Evolutionary conservation across 192 early-diverging fungal species (phyloP).

Genomic region (Gigaspora rosea): DNA sequence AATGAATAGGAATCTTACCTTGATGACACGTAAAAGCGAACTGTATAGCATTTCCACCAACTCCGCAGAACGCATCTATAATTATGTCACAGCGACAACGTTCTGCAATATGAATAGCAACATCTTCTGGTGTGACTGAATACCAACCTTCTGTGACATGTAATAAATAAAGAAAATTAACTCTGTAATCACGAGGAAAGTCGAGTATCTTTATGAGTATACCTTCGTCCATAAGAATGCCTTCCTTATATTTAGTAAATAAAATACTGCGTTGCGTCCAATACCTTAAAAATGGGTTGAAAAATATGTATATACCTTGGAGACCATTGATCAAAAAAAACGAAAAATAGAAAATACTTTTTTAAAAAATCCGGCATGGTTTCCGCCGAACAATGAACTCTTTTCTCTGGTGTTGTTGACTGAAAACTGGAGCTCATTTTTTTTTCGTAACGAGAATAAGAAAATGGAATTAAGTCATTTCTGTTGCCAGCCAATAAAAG

Average conservation of each 20-base stretch:
- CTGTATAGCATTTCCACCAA: slow-evolving; percentile 96
- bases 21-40: slow-evolving; percentile 86
- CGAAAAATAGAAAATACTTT: too few relatives aligned
- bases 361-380: too few relatives aligned
- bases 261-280: slow-evolving; percentile 81
- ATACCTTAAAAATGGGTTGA: slow-evolving; percentile 59
- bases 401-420: too few relatives aligned
- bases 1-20: slow-evolving; percentile 41
- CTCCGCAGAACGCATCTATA: slow-evolving; percentile 94
- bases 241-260: slow-evolving; percentile 85
- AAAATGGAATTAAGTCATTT: too few relatives aligned
- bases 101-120: slow-evolving; percentile 78
- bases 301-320: too few relatives aligned
- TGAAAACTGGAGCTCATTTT: too few relatives aligned
- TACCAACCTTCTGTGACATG: slow-evolving; percentile 79
- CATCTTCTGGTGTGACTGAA: slow-evolving; percentile 91
- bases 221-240: slow-evolving; percentile 84
- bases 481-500: too few relatives aligned
- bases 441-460: too few relatives aligned
- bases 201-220: background rate
- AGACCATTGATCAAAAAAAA: too few relatives aligned
- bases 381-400: too few relatives aligned
- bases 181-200: slow-evolving; percentile 9
- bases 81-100: slow-evolving; percentile 66
- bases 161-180: background rate